These are phyloP conservation scores for Paracoccidioides lutzii DNA, from an alignment of 2,329 filamentous ascomycete genomes.

Conservation along the genomic window DNA sequence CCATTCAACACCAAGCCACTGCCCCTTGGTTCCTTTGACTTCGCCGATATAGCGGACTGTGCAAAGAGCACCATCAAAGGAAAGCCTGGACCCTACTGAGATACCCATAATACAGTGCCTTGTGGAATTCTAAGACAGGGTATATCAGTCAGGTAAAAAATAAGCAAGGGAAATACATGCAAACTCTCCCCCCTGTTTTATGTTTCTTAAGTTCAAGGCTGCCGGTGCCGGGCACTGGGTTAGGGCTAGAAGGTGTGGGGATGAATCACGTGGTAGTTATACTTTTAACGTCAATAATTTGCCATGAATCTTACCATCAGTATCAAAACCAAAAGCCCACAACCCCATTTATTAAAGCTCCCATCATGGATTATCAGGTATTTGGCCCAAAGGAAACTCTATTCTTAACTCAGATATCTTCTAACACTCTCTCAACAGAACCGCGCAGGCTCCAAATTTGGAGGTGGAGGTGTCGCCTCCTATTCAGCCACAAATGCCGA, in stretches of 20 bases:
- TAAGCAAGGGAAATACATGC: not conserved
- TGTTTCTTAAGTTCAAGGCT: not conserved
- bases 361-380: constrained; percentile 41
- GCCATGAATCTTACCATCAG: not conserved
- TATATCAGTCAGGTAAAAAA: constrained; percentile 4
- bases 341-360: not conserved
- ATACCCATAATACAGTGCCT: constrained; percentile 10
- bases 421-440: constrained; percentile 45
- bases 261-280: not conserved
- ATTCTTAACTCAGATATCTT: not conserved
- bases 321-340: not conserved
- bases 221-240: too few species aligned
- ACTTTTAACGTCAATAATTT: not conserved
- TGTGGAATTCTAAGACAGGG: constrained; percentile 16
- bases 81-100: constrained; percentile 61
- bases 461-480: constrained; percentile 90
- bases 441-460: constrained; percentile 92
- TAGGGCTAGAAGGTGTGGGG: too few species aligned
- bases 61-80: constrained; percentile 63
- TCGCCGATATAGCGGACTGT: constrained; percentile 73
- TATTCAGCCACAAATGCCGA: constrained; percentile 89
- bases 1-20: constrained; percentile 95
- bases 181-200: too few species aligned
- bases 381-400: not conserved
- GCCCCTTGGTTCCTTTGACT: constrained; percentile 61